Percentiles rank a stretch among this genome's conserved stretches.
Conservation (phyloP, 2,329 filamentous ascomycete species). For the Byssochlamys sp. region DNA sequence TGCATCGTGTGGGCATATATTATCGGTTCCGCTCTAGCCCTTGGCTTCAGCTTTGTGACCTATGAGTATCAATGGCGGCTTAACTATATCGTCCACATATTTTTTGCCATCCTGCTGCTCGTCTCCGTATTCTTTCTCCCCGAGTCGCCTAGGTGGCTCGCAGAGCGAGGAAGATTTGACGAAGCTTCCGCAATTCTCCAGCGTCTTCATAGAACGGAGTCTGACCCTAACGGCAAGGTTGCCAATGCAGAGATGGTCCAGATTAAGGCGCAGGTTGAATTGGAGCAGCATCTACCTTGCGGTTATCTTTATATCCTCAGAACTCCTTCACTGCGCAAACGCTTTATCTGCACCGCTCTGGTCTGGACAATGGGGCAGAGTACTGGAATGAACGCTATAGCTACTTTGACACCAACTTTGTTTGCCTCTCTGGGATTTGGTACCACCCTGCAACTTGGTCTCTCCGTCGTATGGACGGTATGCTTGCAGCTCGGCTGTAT, state of each 20-base stretch:
- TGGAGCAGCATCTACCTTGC: constrained; percentile 11
- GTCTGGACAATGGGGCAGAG: constrained; percentile 22
- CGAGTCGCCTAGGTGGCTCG: constrained; percentile 11
- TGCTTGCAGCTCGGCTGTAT: constrained; percentile 17
- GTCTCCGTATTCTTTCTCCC: constrained; percentile 7
- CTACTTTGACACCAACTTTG: constrained; percentile 20
- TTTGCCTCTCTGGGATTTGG: constrained; percentile 23
- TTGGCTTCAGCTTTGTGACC: constrained; percentile 15
- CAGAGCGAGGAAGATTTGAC: constrained; percentile 12
- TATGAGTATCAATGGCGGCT: constrained; percentile 15
- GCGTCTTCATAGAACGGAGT: constrained; percentile 13
- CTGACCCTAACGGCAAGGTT: constrained; percentile 12
- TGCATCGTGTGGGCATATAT: constrained; percentile 18
- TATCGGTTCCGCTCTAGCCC: constrained; percentile 9
- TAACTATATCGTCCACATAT: constrained; percentile 13
- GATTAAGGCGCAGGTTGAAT: constrained; percentile 21
- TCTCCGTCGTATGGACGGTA: constrained; percentile 19
- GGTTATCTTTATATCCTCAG: constrained; percentile 19
- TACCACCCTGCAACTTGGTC: constrained; percentile 17
- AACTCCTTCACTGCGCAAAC: constrained; percentile 16
- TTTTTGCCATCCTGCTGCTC: constrained; percentile 4
- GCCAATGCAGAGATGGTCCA: constrained; percentile 19
- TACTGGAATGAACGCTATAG: constrained; percentile 22
- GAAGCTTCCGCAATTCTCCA: constrained; percentile 12
- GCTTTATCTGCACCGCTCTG: constrained; percentile 18